Evolutionary conservation across 345 rosid genomes (phyloP).

Genomic region (Xanthoceras sorbifolium): DNA sequence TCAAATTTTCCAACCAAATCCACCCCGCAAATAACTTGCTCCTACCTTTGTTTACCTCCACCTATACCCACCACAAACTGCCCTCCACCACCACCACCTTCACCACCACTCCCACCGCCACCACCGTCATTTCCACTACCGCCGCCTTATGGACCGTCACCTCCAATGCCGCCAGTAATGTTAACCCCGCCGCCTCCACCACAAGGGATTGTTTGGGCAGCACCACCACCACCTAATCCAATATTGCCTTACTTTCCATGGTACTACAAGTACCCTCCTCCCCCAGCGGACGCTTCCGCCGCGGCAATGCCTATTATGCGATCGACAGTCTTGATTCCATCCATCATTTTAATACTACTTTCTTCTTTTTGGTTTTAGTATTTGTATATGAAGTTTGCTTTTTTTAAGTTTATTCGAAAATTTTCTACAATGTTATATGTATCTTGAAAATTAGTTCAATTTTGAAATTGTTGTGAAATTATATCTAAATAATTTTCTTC

Average conservation of each 20-base stretch:
- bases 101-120: background rate
- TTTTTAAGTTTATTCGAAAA: background rate
- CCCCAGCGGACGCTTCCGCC: slow-evolving; percentile 22
- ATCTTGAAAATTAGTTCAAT: background rate
- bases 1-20: slow-evolving; percentile 16
- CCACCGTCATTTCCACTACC: background rate
- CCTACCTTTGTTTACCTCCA: slow-evolving; percentile 45
- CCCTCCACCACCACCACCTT: slow-evolving; percentile 39
- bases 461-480: too few species aligned
- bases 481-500: too few species aligned
- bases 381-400: background rate
- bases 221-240: slow-evolving; percentile 63
- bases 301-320: slow-evolving; percentile 2
- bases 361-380: background rate
- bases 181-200: slow-evolving; percentile 19
- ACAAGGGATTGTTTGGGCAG: background rate
- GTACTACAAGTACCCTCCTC: slow-evolving; percentile 55
- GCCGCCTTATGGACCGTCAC: background rate
- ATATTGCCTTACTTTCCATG: slow-evolving; percentile 52
- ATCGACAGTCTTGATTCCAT: background rate
- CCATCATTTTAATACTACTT: background rate
- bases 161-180: background rate
- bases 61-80: slow-evolving; percentile 29
- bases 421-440: background rate
- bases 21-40: slow-evolving; percentile 24